Evolutionary conservation across 208 protist species (phyloP).

Genomic region (Leishmania amazonensis): DNA sequence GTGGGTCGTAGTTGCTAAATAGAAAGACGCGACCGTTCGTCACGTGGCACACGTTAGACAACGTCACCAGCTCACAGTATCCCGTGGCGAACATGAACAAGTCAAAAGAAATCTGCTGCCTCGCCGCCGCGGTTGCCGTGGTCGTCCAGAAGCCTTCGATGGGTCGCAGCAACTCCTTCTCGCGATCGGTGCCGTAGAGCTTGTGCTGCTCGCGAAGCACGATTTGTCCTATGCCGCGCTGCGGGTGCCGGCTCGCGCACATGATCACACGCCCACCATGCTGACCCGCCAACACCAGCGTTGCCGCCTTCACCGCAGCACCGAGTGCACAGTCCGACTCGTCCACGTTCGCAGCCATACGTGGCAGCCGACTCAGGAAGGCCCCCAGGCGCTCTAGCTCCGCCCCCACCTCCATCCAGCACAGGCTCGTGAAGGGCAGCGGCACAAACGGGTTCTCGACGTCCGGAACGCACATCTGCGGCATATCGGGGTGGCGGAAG

Average conservation of each 20-base stretch:
- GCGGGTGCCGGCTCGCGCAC: constrained; percentile 55
- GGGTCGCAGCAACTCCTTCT: constrained; percentile 87
- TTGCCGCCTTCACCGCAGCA: constrained; percentile 78
- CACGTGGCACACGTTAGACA: constrained; percentile 81
- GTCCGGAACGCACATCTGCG: constrained; percentile 84
- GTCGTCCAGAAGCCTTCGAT: constrained; percentile 84
- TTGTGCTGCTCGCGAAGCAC: constrained; percentile 82
- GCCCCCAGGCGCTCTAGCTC: constrained; percentile 60
- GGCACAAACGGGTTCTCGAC: constrained; percentile 90
- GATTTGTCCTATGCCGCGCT: constrained; percentile 68
- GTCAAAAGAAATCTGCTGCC: constrained; percentile 89
- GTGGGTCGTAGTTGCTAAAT: constrained; percentile 79
- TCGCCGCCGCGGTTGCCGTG: constrained; percentile 67
- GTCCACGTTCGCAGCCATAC: constrained; percentile 43
- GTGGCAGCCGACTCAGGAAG: constrained; percentile 61
- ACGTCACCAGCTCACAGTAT: constrained; percentile 88
- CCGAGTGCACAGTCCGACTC: constrained; percentile 76
- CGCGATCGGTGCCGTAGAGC: constrained; percentile 81
- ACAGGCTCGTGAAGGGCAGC: constrained; percentile 87
- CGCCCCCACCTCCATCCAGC: constrained; percentile 85
- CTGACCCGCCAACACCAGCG: constrained; percentile 76
- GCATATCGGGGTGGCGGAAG: constrained; percentile 68
- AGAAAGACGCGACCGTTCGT: constrained; percentile 78
- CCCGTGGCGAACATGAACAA: constrained; percentile 81
- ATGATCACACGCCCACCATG: constrained; percentile 80